A percentile compares a stretch with the other conserved stretches of the same genome.
Evolutionary conservation across 805 yeast species (phyloP).

Genomic region (Sugiyamaella smithiae): DNA sequence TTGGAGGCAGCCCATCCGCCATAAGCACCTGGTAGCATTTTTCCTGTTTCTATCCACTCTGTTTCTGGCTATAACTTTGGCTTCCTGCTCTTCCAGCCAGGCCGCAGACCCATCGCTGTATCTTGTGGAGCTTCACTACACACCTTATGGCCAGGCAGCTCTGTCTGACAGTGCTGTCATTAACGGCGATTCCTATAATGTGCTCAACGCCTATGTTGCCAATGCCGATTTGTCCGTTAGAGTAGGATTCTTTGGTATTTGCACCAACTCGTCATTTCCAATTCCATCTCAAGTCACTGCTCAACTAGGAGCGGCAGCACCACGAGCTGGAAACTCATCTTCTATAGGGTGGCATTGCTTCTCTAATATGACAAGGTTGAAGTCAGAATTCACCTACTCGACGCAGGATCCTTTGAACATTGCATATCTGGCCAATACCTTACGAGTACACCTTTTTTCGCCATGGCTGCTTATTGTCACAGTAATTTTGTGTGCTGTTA

Average conservation of each 20-base stretch:
- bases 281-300: conserved; percentile 2
- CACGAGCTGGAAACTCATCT: conserved; percentile 4
- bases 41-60: conserved; percentile 19
- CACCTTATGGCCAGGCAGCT: conserved; percentile 7
- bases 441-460: conserved; percentile 14
- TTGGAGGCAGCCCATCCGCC: conserved; percentile 16
- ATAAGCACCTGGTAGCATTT: conserved; percentile 22
- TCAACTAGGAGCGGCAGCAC: conserved; percentile 10
- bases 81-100: conserved; percentile 21
- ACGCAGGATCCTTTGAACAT: conserved; percentile 25
- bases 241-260: conserved; percentile 25
- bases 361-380: conserved; percentile 14
- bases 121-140: conserved; percentile 22
- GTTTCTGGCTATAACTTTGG: conserved; percentile 16
- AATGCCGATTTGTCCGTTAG: conserved; percentile 18
- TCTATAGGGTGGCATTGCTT: conserved; percentile 22
- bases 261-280: conserved; percentile 13
- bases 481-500: conserved; percentile 16
- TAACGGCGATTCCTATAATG: conserved; percentile 16
- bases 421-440: conserved; percentile 15
- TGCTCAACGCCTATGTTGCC: conserved; percentile 14
- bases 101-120: conserved; percentile 20
- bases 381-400: conserved; percentile 9
- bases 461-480: conserved; percentile 23
- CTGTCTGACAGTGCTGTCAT: conserved; percentile 14